Percentiles rank a stretch among this genome's conserved stretches.
phyloP scores from a whole-genome alignment of 2,329 filamentous ascomycete genomes.

The Penicillium thymicola region DNA sequence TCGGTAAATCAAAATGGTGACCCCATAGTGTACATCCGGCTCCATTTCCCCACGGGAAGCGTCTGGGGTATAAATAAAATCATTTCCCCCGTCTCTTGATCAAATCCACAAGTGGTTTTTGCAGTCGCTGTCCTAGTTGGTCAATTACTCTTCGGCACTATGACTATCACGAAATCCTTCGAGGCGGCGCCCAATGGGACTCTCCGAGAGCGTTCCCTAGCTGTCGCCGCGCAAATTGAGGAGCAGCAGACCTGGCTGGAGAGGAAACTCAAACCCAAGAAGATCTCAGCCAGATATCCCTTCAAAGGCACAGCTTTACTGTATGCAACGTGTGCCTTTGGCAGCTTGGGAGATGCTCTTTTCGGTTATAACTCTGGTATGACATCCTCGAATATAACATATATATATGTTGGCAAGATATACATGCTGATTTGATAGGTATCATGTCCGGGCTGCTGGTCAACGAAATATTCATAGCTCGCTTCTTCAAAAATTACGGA shows the following conservation, averaged over 20 bases:
- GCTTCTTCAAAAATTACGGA: too few species aligned
- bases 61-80: conserved; percentile 20
- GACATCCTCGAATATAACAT: background rate
- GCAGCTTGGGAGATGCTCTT: conserved; percentile 41
- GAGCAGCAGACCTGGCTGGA: conserved; percentile 34
- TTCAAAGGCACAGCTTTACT: conserved; percentile 37
- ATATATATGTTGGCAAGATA: background rate
- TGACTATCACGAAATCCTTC: conserved; percentile 1
- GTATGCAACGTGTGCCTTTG: conserved; percentile 41
- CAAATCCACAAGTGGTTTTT: background rate
- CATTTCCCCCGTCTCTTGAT: background rate
- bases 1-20: background rate
- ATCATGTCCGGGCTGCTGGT: too few species aligned
- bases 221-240: conserved; percentile 23
- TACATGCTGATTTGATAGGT: background rate
- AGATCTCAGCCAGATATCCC: conserved; percentile 36
- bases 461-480: too few species aligned
- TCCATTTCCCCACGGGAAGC: conserved; percentile 6
- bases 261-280: conserved; percentile 37
- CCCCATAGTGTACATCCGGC: background rate
- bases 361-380: conserved; percentile 45
- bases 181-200: conserved; percentile 13
- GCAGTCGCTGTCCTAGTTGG: background rate
- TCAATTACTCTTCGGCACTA: background rate
- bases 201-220: conserved; percentile 21